Conservation (phyloP, 768 basidiomycete genomes). For the Suillus occidentalis region DNA sequence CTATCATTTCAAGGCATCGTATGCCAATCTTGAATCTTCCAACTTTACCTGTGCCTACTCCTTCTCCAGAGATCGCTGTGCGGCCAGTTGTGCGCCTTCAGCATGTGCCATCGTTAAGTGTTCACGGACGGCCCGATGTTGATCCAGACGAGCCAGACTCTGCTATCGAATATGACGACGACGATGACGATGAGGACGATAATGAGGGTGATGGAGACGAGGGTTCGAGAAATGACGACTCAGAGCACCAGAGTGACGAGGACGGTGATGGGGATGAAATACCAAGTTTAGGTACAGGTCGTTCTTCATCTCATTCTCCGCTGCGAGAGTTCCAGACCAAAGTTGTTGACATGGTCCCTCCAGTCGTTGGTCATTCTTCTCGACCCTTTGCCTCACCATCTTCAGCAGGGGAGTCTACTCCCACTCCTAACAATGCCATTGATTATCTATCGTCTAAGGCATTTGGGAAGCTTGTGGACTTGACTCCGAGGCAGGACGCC, state of each 20-base stretch:
- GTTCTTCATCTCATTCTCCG: slow-evolving; percentile 9
- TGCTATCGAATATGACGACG: slow-evolving; percentile 20
- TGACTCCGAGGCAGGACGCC: slow-evolving; percentile 14
- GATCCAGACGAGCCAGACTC: slow-evolving; percentile 22
- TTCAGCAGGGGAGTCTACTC: background rate
- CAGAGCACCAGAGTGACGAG: slow-evolving; percentile 41
- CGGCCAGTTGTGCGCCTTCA: slow-evolving; percentile 36
- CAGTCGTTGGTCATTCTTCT: slow-evolving; percentile 7
- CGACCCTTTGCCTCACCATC: slow-evolving; percentile 5
- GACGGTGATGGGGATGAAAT: slow-evolving; percentile 30
- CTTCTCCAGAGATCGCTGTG: slow-evolving; percentile 13
- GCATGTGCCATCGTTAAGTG: slow-evolving; percentile 56
- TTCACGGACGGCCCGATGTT: slow-evolving; percentile 31
- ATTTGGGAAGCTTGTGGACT: slow-evolving; percentile 8
- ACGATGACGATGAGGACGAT: slow-evolving; percentile 36
- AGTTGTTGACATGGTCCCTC: slow-evolving; percentile 4
- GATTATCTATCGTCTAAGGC: slow-evolving; percentile 13
- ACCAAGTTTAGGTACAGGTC: slow-evolving; percentile 19
- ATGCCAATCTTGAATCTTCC: slow-evolving; percentile 54
- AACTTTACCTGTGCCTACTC: slow-evolving; percentile 37
- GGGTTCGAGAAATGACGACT: slow-evolving; percentile 30
- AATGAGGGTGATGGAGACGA: slow-evolving; percentile 27
- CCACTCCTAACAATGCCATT: background rate
- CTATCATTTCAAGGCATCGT: slow-evolving; percentile 43
- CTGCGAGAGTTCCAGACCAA: slow-evolving; percentile 14